A percentile compares a stretch with the other conserved stretches of the same genome.
Evolutionary conservation across 2,329 filamentous ascomycete genomes (phyloP).

Genomic region (Canariomyces notabilis): DNA sequence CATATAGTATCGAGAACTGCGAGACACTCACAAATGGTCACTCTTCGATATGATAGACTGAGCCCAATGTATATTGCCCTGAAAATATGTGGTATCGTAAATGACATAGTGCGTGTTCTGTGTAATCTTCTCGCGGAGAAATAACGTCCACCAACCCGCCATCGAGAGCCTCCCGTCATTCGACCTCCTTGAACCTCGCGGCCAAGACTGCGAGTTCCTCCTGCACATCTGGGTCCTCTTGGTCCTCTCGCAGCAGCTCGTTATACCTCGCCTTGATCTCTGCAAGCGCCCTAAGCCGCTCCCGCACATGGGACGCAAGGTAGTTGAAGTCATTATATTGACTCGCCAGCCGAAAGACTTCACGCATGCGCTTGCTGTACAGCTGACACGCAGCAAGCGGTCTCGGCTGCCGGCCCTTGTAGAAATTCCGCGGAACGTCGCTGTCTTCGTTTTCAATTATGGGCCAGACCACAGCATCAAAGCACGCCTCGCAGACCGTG

Average conservation of each 20-base stretch:
- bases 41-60: not conserved
- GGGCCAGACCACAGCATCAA: conserved; percentile 72
- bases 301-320: conserved; percentile 52
- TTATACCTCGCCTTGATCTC: conserved; percentile 15
- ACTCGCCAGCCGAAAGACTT: conserved; percentile 64
- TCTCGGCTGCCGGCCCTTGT: conserved; percentile 53
- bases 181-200: conserved; percentile 17
- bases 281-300: conserved; percentile 43
- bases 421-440: conserved; percentile 61
- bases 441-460: conserved; percentile 45
- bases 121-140: not conserved
- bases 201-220: conserved; percentile 14
- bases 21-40: not conserved
- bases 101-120: not conserved
- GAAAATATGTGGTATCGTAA: not conserved
- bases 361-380: conserved; percentile 74
- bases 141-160: not conserved
- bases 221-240: conserved; percentile 16
- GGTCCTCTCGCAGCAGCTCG: conserved; percentile 16
- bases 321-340: conserved; percentile 61
- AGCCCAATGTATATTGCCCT: not conserved
- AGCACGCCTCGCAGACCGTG: conserved; percentile 84
- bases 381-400: conserved; percentile 64
- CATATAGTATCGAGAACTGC: not conserved
- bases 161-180: conserved; percentile 3